These are phyloP conservation scores for Suillus luteus DNA, from an alignment of 768 basidiomycete species.

Conservation along the genomic window DNA sequence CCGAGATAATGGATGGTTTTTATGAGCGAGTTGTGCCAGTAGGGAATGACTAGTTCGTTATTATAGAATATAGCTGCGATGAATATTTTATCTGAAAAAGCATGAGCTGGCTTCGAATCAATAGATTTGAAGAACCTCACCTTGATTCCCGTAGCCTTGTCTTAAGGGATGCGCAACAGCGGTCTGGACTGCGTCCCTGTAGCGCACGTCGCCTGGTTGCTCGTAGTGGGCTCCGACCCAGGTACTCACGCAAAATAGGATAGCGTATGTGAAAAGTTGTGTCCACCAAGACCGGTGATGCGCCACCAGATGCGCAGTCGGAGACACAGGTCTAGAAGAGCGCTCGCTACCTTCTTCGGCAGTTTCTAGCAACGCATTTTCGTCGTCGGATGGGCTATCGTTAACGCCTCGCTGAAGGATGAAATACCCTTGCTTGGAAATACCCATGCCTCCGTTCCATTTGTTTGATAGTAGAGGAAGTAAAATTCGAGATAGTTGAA, in stretches of 20 bases:
- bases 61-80: constrained; percentile 45
- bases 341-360: neutral
- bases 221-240: constrained; percentile 9
- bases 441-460: neutral
- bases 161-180: constrained; percentile 9
- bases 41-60: constrained; percentile 39
- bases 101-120: neutral
- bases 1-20: constrained; percentile 41
- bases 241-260: constrained; percentile 3
- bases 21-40: constrained; percentile 40
- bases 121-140: constrained; percentile 1
- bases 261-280: neutral
- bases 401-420: constrained; percentile 3
- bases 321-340: constrained; percentile 9
- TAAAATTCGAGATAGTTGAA: constrained; percentile 8
- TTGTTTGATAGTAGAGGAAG: neutral
- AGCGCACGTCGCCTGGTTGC: constrained; percentile 15
- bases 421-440: neutral
- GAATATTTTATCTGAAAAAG: constrained; percentile 32
- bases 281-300: constrained; percentile 7
- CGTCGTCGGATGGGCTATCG: neutral
- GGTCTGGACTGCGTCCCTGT: constrained; percentile 2
- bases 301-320: too few species aligned
- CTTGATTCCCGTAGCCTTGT: constrained; percentile 13
- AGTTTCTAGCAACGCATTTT: neutral